A percentile compares a stretch with the other conserved stretches of the same genome.
phyloP scores from a whole-genome alignment of 2,329 filamentous ascomycete species.

The Nigrospora sphaerica region DNA sequence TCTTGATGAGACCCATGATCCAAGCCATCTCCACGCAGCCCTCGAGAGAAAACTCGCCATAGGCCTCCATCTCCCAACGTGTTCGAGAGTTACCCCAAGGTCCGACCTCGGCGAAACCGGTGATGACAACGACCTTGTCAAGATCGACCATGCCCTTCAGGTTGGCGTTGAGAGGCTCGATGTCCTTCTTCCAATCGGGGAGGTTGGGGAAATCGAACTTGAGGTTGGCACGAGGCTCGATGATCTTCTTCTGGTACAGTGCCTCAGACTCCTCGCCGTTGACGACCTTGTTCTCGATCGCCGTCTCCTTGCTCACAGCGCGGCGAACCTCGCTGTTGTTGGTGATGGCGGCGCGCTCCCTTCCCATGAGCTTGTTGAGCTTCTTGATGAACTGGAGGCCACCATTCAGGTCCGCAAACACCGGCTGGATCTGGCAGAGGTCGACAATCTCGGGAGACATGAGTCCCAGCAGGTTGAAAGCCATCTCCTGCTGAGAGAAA shows the following conservation, averaged over 20 bases:
- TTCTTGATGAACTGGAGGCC: constrained; percentile 96
- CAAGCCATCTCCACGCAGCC: constrained; percentile 99
- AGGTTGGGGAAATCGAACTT: constrained; percentile 92
- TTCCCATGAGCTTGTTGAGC: constrained; percentile 89
- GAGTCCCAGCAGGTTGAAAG: constrained; percentile 92
- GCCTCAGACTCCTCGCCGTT: constrained; percentile 90
- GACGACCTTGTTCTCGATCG: constrained; percentile 94
- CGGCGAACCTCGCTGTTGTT: constrained; percentile 90
- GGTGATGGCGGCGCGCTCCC: constrained; percentile 87
- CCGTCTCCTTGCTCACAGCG: constrained; percentile 90
- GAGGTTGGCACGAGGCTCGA: constrained; percentile 93
- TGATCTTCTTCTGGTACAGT: constrained; percentile 88
- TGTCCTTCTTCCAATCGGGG: constrained; percentile 85
- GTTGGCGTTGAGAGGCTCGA: constrained; percentile 79
- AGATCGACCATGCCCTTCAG: constrained; percentile 98
- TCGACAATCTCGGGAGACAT: constrained; percentile 94
- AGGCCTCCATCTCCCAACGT: constrained; percentile 98
- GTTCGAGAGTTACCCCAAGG: constrained; percentile 98
- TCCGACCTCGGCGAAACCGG: constrained; percentile 90
- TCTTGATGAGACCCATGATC: constrained; percentile 99
- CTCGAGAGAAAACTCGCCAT: constrained; percentile 93
- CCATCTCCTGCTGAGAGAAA: constrained; percentile 99
- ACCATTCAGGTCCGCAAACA: constrained; percentile 95
- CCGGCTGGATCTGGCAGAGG: constrained; percentile 89
- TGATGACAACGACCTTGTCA: constrained; percentile 95